Percentiles rank a stretch among this genome's conserved stretches.
Evolutionary conservation across 352 stramenopile species (phyloP).

Genomic region (Blastocystis sp.): DNA sequence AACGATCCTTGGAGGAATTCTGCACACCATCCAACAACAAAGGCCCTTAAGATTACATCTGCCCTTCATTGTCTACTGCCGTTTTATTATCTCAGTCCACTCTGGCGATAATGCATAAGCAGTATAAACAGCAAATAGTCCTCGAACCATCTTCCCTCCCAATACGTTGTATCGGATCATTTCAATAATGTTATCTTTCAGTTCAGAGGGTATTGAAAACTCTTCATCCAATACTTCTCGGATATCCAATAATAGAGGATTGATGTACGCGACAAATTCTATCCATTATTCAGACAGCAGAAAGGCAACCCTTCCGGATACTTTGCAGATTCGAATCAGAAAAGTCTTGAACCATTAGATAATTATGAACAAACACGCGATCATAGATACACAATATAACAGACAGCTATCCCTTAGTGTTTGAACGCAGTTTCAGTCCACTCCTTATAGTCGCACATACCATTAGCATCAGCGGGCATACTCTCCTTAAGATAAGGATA

Average conservation of each 20-base stretch:
- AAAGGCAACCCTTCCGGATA: not conserved
- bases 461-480: conserved; percentile 36
- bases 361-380: not conserved
- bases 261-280: conserved; percentile 1
- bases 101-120: conserved; percentile 5
- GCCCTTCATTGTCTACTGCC: not conserved
- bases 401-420: conserved; percentile 43
- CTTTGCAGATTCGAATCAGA: not conserved
- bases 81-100: conserved; percentile 2
- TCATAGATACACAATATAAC: conserved; percentile 13
- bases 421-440: conserved; percentile 56
- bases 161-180: not conserved
- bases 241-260: not conserved
- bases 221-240: not conserved
- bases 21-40: conserved; percentile 24
- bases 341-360: not conserved
- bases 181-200: not conserved
- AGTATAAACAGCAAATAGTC: conserved; percentile 30
- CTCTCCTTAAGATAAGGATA: conserved; percentile 58
- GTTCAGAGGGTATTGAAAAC: not conserved
- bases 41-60: not conserved
- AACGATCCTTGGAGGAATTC: conserved; percentile 23
- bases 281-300: not conserved
- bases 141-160: conserved; percentile 38
- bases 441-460: conserved; percentile 56